Conservation (phyloP, 2,329 filamentous ascomycete species). For the Cladosporium sp. region DNA sequence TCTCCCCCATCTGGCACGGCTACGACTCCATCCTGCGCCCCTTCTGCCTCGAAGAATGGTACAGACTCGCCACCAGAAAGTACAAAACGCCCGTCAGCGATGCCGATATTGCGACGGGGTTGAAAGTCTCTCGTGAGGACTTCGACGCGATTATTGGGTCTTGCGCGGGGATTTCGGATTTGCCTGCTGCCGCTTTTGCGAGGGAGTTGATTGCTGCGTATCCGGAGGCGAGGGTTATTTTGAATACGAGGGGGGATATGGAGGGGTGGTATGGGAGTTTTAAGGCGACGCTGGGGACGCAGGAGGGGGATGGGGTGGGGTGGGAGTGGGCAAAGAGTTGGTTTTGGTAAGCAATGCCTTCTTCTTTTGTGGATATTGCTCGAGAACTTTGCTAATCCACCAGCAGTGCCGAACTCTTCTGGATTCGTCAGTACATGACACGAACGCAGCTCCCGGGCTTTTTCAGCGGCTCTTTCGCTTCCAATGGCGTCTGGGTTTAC, state of each 20-base stretch:
- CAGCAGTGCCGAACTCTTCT: constrained; percentile 6
- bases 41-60: neutral
- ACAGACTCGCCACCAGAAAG: neutral
- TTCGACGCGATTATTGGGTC: neutral
- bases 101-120: neutral
- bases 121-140: constrained; percentile 5
- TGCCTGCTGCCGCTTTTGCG: constrained; percentile 28
- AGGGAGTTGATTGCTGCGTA: constrained; percentile 47
- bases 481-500: constrained; percentile 1
- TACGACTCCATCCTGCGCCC: constrained; percentile 8
- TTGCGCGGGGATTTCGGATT: neutral
- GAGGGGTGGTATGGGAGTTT: neutral
- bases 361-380: neutral
- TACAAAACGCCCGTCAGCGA: constrained; percentile 17
- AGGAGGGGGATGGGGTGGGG: neutral
- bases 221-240: constrained; percentile 62
- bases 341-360: neutral
- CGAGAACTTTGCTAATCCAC: neutral
- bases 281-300: neutral
- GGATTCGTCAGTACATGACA: neutral
- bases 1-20: constrained; percentile 19
- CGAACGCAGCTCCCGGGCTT: neutral
- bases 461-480: constrained; percentile 2
- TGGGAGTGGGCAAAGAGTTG: constrained; percentile 8
- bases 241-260: constrained; percentile 2